Percentiles rank a stretch among this genome's conserved stretches.
Conservation (phyloP, 768 basidiomycete genomes). For the Chalciporus piperatus region DNA sequence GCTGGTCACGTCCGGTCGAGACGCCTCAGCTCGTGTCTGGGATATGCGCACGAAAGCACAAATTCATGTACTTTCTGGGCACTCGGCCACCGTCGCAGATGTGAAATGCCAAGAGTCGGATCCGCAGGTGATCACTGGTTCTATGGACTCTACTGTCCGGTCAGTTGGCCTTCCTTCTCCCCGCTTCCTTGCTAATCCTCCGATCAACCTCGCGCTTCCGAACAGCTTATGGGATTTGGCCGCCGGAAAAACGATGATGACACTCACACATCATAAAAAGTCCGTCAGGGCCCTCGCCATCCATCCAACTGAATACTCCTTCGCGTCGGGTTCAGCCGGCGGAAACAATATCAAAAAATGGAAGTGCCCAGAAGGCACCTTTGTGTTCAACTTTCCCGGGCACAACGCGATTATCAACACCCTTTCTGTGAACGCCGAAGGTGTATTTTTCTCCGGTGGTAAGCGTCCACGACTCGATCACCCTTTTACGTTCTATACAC, state of each 20-base stretch:
- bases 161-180: conserved; percentile 31
- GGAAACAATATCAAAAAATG: conserved; percentile 99
- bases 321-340: conserved; percentile 94
- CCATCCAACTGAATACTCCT: conserved; percentile 95
- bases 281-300: conserved; percentile 91
- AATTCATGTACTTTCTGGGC: conserved; percentile 89
- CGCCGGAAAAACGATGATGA: conserved; percentile 94
- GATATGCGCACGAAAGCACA: conserved; percentile 99
- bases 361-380: conserved; percentile 95
- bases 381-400: conserved; percentile 95
- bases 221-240: conserved; percentile 92
- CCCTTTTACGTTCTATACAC: background rate
- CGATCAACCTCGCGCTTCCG: background rate
- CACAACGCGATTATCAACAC: conserved; percentile 99
- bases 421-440: conserved; percentile 88
- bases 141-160: conserved; percentile 97
- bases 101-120: conserved; percentile 97
- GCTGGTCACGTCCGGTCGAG: conserved; percentile 92
- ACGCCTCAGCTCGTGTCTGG: conserved; percentile 97
- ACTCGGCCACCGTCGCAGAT: conserved; percentile 92
- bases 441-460: conserved; percentile 98
- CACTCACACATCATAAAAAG: conserved; percentile 99
- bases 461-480: conserved; percentile 22
- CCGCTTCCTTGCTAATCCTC: background rate
- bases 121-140: conserved; percentile 96